phyloP scores from a whole-genome alignment of 2,329 filamentous ascomycete species.

The Fusarium oligoseptatum region DNA sequence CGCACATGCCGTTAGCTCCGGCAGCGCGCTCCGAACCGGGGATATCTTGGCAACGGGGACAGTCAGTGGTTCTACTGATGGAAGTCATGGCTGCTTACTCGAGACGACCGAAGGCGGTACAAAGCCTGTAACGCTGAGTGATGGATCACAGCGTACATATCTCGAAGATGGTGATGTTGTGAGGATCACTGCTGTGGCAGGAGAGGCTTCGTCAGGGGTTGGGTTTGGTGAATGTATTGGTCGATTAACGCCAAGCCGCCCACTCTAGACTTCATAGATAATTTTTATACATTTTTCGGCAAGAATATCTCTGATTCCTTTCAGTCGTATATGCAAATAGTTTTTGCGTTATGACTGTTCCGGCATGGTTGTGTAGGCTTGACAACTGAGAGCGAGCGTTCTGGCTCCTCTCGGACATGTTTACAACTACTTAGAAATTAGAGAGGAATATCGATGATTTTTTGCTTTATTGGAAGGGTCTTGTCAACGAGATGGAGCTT shows the following conservation, averaged over 20 bases:
- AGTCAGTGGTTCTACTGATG: slow-evolving; percentile 52
- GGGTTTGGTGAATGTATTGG: slow-evolving; percentile 56
- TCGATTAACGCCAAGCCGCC: slow-evolving; percentile 1
- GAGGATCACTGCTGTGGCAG: slow-evolving; percentile 54
- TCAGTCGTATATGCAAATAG: background rate
- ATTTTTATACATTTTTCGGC: no score
- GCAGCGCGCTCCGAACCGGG: slow-evolving; percentile 40
- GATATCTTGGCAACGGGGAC: slow-evolving; percentile 60
- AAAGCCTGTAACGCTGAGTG: slow-evolving; percentile 43
- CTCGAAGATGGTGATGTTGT: slow-evolving; percentile 58
- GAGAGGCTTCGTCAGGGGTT: slow-evolving; percentile 57
- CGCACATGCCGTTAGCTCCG: slow-evolving; percentile 29
- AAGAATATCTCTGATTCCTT: background rate
- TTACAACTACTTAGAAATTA: background rate
- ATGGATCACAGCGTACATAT: slow-evolving; percentile 51
- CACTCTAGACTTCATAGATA: background rate
- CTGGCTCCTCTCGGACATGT: background rate
- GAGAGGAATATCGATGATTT: background rate
- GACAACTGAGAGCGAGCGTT: background rate
- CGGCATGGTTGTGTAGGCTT: background rate
- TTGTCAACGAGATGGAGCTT: background rate
- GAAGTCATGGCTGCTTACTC: slow-evolving; percentile 56
- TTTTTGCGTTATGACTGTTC: background rate
- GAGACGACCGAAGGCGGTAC: slow-evolving; percentile 55
- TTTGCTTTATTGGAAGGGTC: no score